Evolutionary conservation across 2,329 filamentous ascomycete species (phyloP).

Genomic region (Aspergillus brasiliensis): DNA sequence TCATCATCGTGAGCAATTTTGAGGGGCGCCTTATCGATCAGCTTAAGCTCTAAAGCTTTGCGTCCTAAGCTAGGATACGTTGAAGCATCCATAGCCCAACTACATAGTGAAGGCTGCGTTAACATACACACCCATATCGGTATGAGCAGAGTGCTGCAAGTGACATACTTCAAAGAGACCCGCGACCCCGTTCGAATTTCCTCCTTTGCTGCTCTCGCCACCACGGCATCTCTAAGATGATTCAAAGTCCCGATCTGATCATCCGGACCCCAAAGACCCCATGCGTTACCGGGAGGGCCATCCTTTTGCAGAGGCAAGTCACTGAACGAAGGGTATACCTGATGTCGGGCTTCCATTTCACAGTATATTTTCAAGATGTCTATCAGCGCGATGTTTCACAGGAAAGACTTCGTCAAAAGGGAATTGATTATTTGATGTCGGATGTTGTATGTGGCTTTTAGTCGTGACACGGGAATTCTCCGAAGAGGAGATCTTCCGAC

Average conservation of each 20-base stretch:
- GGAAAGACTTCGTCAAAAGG: too few species aligned
- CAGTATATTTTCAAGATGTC: too few species aligned
- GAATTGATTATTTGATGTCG: too few species aligned
- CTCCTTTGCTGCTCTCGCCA: conserved; percentile 42
- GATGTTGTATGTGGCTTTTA: too few species aligned
- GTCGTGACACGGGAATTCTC: too few species aligned
- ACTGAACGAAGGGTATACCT: background rate
- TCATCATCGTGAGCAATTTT: background rate
- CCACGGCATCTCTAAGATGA: conserved; percentile 50
- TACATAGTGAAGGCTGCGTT: too few species aligned
- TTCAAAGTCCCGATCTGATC: conserved; percentile 59
- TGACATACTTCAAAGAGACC: conserved; percentile 19
- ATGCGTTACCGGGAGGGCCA: conserved; percentile 57
- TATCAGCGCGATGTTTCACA: too few species aligned
- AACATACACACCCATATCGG: too few species aligned
- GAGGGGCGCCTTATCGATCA: conserved; percentile 1
- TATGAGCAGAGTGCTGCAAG: too few species aligned
- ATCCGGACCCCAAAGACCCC: conserved; percentile 55
- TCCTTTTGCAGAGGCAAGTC: background rate
- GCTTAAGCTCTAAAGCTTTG: background rate
- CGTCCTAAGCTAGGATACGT: background rate
- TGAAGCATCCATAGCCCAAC: background rate
- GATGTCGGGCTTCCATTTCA: too few species aligned
- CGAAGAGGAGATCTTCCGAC: too few species aligned
- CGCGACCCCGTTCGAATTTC: conserved; percentile 44